A percentile compares a stretch with the other conserved stretches of the same genome.
Evolutionary conservation across 1,284 basidiomycete genomes (phyloP).

Genomic region (Caloboletus firmus): DNA sequence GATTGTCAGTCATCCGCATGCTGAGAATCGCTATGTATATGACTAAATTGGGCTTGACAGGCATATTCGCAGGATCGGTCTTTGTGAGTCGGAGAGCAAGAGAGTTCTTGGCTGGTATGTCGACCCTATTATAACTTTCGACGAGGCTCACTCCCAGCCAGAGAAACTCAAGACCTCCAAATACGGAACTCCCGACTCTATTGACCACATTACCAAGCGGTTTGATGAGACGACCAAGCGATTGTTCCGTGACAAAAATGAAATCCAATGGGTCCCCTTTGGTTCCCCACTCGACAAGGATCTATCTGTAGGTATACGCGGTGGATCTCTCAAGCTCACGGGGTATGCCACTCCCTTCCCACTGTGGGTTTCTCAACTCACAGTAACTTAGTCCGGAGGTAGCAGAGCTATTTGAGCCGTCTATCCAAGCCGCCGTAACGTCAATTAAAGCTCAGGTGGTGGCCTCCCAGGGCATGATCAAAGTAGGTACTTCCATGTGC

Average conservation of each 20-base stretch:
- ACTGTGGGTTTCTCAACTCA: slow-evolving; percentile 10
- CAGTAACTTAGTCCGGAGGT: slow-evolving; percentile 49
- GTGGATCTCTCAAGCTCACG: slow-evolving; percentile 66
- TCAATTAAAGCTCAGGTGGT: slow-evolving; percentile 73
- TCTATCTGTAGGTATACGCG: slow-evolving; percentile 60
- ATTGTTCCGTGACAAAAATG: slow-evolving; percentile 65
- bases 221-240: slow-evolving; percentile 82
- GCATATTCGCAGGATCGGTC: slow-evolving; percentile 77
- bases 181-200: slow-evolving; percentile 64
- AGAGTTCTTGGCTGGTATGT: slow-evolving; percentile 62
- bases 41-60: slow-evolving; percentile 35
- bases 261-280: slow-evolving; percentile 69
- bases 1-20: slow-evolving; percentile 53
- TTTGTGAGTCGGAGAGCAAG: slow-evolving; percentile 73
- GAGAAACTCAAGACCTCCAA: slow-evolving; percentile 69
- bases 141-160: slow-evolving; percentile 28
- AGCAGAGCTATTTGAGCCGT: slow-evolving; percentile 72
- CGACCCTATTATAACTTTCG: background rate
- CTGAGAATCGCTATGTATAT: background rate
- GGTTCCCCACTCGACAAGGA: slow-evolving; percentile 80
- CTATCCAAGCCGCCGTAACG: slow-evolving; percentile 64
- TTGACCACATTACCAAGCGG: slow-evolving; percentile 70
- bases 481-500: slow-evolving; percentile 39
- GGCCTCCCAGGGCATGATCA: slow-evolving; percentile 62
- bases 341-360: slow-evolving; percentile 46